phyloP scores from a whole-genome alignment of 2,329 filamentous ascomycete genomes.

The Trichoderma sp. region DNA sequence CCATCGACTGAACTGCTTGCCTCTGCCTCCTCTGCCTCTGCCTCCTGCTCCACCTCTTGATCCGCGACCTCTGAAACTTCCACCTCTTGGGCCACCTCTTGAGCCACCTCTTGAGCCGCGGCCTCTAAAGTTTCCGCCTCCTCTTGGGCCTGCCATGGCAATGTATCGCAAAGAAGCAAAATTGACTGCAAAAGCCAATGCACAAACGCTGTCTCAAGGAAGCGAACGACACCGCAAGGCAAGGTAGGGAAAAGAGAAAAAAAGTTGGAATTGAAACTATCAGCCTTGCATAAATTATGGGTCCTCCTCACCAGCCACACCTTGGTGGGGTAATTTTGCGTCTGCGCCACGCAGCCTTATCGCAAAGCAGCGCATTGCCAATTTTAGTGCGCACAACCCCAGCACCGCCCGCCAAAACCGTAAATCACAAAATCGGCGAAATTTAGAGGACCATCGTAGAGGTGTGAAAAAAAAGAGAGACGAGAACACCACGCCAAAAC shows the following conservation, averaged over 20 bases:
- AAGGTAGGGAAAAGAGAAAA: slow-evolving; percentile 36
- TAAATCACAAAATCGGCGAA: slow-evolving; percentile 49
- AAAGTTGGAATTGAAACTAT: slow-evolving; percentile 36
- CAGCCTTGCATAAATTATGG: slow-evolving; percentile 39
- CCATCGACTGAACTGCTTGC: slow-evolving; percentile 37
- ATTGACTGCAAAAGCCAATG: slow-evolving; percentile 15
- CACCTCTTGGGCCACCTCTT: slow-evolving; percentile 34
- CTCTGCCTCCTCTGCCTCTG: slow-evolving; percentile 36
- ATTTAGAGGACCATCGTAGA: slow-evolving; percentile 41
- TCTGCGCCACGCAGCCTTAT: slow-evolving; percentile 43
- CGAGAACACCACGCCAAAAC: slow-evolving; percentile 23
- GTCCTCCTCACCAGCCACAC: slow-evolving; percentile 39
- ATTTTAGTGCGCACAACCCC: slow-evolving; percentile 60
- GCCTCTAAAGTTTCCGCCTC: slow-evolving; percentile 39
- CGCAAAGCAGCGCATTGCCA: slow-evolving; percentile 36
- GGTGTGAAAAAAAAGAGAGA: slow-evolving; percentile 20
- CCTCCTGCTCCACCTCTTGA: slow-evolving; percentile 34
- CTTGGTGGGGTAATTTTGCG: slow-evolving; percentile 33
- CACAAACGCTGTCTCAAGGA: slow-evolving; percentile 17
- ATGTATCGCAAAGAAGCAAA: background rate
- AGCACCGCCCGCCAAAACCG: slow-evolving; percentile 44
- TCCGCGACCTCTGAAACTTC: slow-evolving; percentile 37
- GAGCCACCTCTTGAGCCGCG: slow-evolving; percentile 35
- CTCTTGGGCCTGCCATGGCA: slow-evolving; percentile 41
- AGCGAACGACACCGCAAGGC: background rate